phyloP scores from a whole-genome alignment of 169 alveolate genomes.

The Plasmodium ovale region DNA sequence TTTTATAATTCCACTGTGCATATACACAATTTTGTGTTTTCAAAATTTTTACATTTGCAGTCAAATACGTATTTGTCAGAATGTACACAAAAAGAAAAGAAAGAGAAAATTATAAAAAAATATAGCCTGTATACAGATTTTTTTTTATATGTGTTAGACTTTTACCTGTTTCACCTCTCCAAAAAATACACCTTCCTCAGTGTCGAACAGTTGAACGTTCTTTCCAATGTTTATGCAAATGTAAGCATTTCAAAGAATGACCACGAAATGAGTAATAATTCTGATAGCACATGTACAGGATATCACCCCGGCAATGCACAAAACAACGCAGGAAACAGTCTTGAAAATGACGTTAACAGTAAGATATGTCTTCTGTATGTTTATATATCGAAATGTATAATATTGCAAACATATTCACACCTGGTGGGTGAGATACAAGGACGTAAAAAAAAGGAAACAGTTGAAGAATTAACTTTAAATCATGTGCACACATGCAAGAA shows the following conservation, averaged over 20 bases:
- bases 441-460: neutral
- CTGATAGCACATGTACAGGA: too few species aligned
- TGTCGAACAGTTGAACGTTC: constrained; percentile 28
- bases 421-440: neutral
- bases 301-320: neutral
- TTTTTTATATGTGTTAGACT: constrained; percentile 53
- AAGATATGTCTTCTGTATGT: constrained; percentile 55
- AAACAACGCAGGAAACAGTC: neutral
- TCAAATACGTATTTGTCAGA: neutral
- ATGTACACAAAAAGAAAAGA: neutral
- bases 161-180: constrained; percentile 48
- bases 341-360: constrained; percentile 11
- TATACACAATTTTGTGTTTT: constrained; percentile 36
- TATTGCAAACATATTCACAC: constrained; percentile 43
- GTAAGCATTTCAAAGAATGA: constrained; percentile 23
- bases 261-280: neutral
- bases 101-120: neutral
- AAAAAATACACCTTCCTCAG: constrained; percentile 31
- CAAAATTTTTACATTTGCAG: neutral
- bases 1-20: constrained; percentile 49
- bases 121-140: constrained; percentile 56
- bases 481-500: constrained; percentile 33
- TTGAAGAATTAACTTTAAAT: neutral
- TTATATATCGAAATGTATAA: constrained; percentile 36
- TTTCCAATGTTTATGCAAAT: constrained; percentile 43